phyloP scores from a whole-genome alignment of 371 early-diverging fungal species.

The Apophysomyces elegans region DNA sequence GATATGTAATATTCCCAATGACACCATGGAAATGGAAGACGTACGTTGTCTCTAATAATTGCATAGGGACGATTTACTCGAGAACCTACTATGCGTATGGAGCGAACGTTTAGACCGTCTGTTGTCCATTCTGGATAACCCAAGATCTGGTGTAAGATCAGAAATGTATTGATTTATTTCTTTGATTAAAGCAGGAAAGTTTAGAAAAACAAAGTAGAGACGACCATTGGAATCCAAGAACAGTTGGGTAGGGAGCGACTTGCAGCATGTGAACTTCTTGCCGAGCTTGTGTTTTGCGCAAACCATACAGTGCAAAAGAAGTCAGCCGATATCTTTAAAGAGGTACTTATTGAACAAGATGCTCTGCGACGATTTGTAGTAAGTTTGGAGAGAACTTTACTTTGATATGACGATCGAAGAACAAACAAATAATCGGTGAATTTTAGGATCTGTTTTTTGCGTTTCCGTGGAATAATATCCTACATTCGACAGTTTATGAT shows the following conservation, averaged over 20 bases:
- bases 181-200: not conserved
- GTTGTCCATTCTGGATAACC: not conserved
- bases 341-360: not conserved
- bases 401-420: too few relatives aligned
- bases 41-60: not conserved
- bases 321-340: not conserved
- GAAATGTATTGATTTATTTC: not conserved
- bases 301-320: slow-evolving; percentile 11
- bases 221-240: not conserved
- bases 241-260: slow-evolving; percentile 20
- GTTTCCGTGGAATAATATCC: slow-evolving; percentile 26
- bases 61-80: not conserved
- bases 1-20: not conserved
- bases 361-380: slow-evolving; percentile 19
- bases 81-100: not conserved
- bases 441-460: slow-evolving; percentile 30
- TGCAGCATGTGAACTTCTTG: slow-evolving; percentile 16
- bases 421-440: not conserved
- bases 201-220: not conserved
- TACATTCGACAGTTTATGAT: slow-evolving; percentile 21
- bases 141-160: slow-evolving; percentile 1
- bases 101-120: not conserved
- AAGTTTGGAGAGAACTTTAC: not conserved
- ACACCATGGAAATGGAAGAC: not conserved
- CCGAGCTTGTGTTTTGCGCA: slow-evolving; percentile 20